A percentile compares a stretch with the other conserved stretches of the same genome.
Conservation (phyloP, 2,329 filamentous ascomycete genomes). For the Didymella sp. region DNA sequence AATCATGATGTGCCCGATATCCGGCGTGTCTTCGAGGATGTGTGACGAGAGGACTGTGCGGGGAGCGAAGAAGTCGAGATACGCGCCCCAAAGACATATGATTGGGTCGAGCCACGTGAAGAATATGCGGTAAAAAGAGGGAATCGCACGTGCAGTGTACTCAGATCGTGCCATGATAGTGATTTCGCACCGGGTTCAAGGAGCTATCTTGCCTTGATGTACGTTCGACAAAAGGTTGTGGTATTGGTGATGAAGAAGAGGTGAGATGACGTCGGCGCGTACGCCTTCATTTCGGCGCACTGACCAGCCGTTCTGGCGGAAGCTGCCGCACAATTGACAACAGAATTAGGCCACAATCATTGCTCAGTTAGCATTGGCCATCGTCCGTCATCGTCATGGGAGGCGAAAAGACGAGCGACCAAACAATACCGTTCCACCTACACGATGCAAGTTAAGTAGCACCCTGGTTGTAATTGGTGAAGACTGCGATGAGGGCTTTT, state of each 20-base stretch:
- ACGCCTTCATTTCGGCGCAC: too few relatives aligned
- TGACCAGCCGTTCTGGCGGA: too few relatives aligned
- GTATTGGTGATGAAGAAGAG: not conserved
- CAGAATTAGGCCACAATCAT: too few relatives aligned
- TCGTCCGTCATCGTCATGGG: too few relatives aligned
- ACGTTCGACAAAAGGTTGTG: not conserved
- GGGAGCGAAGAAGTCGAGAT: slow-evolving; percentile 38
- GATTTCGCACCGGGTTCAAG: too few relatives aligned
- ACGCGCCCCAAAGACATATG: slow-evolving; percentile 37
- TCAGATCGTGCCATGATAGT: not conserved
- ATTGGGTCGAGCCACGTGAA: slow-evolving; percentile 39
- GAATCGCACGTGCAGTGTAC: slow-evolving; percentile 1
- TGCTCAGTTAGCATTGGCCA: too few relatives aligned
- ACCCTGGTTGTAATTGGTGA: too few relatives aligned
- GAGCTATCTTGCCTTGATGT: not conserved
- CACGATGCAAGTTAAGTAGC: too few relatives aligned
- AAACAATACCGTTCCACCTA: too few relatives aligned
- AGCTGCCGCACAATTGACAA: too few relatives aligned
- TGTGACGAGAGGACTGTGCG: slow-evolving; percentile 30
- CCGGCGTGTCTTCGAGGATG: slow-evolving; percentile 24
- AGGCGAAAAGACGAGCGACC: too few relatives aligned
- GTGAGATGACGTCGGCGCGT: not conserved
- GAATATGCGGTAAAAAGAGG: slow-evolving; percentile 35
- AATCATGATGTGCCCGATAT: slow-evolving; percentile 36
- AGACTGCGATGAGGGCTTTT: too few relatives aligned